Evolutionary conservation across 2,329 filamentous ascomycete species (phyloP).

Genomic region (Diaporthe longicolla): DNA sequence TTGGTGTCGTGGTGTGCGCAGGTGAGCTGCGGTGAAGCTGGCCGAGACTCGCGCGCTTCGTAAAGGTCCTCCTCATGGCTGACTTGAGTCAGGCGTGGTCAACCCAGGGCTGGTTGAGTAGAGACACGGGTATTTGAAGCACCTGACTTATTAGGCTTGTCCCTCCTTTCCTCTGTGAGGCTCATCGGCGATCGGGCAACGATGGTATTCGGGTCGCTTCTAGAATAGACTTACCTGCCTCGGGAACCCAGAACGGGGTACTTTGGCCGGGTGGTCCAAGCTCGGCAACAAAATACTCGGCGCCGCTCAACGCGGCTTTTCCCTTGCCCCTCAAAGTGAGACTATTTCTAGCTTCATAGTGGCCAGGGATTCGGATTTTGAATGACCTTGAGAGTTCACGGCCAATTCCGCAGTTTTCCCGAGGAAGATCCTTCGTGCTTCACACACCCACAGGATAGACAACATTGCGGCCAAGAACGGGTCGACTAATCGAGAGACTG

Average conservation of each 20-base stretch:
- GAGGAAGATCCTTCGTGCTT: constrained; percentile 2
- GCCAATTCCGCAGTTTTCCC: not conserved
- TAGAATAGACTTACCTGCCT: constrained; percentile 12
- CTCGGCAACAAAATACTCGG: not conserved
- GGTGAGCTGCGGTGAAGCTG: constrained; percentile 20
- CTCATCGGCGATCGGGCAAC: constrained; percentile 15
- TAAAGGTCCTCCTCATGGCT: constrained; percentile 1
- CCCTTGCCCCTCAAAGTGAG: not conserved
- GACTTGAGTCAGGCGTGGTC: not conserved
- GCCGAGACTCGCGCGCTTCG: not conserved
- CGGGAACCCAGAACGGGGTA: not conserved
- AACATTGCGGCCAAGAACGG: not conserved
- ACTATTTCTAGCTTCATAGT: not conserved
- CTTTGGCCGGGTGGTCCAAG: constrained; percentile 21
- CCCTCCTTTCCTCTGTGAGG: constrained; percentile 10
- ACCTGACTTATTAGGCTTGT: not conserved
- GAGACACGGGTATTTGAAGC: constrained; percentile 10
- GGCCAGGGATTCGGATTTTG: not conserved
- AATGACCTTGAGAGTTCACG: not conserved
- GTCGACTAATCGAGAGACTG: not conserved
- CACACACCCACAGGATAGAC: not conserved
- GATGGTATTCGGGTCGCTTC: constrained; percentile 19
- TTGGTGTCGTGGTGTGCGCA: not conserved
- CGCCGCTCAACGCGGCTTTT: constrained; percentile 5
- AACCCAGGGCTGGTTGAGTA: not conserved